Evolutionary conservation across 2,329 filamentous ascomycete genomes (phyloP), one percentile per base, ranked within the genome.

Genomic region (Ophiocordyceps camponoti-saundersi): DNA sequence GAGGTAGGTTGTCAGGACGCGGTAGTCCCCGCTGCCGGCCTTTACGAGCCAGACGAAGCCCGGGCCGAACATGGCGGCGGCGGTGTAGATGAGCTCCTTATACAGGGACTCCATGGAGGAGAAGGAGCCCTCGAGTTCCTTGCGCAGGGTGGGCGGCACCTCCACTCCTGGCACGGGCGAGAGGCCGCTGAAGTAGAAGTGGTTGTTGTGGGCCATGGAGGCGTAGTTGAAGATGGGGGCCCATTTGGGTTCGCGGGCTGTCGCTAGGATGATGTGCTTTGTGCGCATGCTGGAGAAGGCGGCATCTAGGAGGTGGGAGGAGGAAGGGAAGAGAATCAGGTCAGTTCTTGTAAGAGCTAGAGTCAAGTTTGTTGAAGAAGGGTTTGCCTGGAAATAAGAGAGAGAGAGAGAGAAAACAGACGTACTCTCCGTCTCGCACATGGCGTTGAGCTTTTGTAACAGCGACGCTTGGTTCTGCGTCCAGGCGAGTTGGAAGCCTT

Each of bases 21-120:
- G 79, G 67, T 71, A 72, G 55, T 69, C 70, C 59, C 54, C 56
- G 50, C 62, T 59, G 47, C 58, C 64, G 55, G 57, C 61, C 65
- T 78, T 77, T 58, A 95, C 85, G 51, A 98, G 80, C 92, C 92
- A 98, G 60, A 96, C 84, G 67, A 93, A 96, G 53, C 92, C 92
- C 0, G 90, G 89, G 47, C 90, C 92, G 68, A 98, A 96, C 88
- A 96, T 95, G 67, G 80, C 76, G 54, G 78, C 73, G 49, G 90
- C 90, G 40, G 83, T 93, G 53, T 80, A 70, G 58, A 92, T 65
- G 65, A 98, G 80, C 61, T 92, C 85, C 55, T 73, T 72, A 60
- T 80, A 80, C 49, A 98, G 78, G 29, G 84, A 89, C 53, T 93
- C 83, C 56, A 93, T 70, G 56, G 82, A 87, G 59, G 83, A 82